Evolutionary conservation across 176 grass and related monocot genomes (phyloP), one percentile per base, ranked within the genome.

Genomic region (Tuctoria greenei): DNA sequence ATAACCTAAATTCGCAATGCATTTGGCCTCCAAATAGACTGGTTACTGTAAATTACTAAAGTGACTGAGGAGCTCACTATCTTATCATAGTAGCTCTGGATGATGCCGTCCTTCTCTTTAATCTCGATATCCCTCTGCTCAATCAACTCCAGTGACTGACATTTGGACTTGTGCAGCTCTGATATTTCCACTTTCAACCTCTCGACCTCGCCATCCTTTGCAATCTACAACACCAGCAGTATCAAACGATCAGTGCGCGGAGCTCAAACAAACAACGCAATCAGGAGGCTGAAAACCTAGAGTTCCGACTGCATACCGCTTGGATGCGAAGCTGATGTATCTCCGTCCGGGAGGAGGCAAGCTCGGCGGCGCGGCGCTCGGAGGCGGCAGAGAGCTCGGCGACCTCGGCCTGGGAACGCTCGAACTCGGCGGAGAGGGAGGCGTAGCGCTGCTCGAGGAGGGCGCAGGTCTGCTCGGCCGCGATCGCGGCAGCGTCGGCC

Each of bases 281-380:
- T 35, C 67, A 58, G 4, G 17, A 15, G 16, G 18, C 11, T 10
- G 9, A 74, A 72, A 82, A 78, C 14, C 24, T 62, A 68, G 67
- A 31, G 62, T 61, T 28, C 83, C 54, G 66, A 43, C 41, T 64
- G 12, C 86, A 70, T 90, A 99, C 95, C 3, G 80, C 82, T 79
- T 92, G 86, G 73, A 99, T 79, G 83, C 89, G 92, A 64, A 99
- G 95, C 56, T 99, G 92, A 18, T 99, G 89, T 88, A 92, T 92
- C 80, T 95, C 87, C 35, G 89, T 67, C 77, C 88, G 92, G 45
- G 82, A 84, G 40, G 84, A 86, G 27, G 95, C 89, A 16, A 92
- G 72, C 35, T 83, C 82, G 18, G 95, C 86, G 10, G 82, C 81
- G 18, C 79, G 85, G n/a, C 77, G 84, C 64, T 99, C 89, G 15